A percentile compares a stretch with the other conserved stretches of the same genome.
These are phyloP conservation scores for Trichoderma lentiforme DNA, from an alignment of 2,329 filamentous ascomycete species.

Conservation along the genomic window DNA sequence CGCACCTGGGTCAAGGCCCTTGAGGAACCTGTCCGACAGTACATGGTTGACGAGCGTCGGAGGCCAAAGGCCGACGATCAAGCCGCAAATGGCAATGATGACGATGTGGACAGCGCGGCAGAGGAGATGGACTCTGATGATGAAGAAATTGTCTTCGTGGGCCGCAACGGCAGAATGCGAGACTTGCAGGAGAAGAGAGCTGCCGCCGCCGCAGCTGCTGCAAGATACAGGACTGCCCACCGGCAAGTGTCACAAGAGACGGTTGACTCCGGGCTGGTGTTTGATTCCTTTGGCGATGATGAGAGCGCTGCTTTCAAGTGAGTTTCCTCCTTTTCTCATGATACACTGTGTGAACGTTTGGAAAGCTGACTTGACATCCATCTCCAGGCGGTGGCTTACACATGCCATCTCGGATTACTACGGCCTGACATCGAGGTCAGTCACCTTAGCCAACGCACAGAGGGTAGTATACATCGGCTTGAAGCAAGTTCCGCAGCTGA, in stretches of 20 bases:
- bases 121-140: slow-evolving; percentile 54
- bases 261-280: slow-evolving; percentile 63
- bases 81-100: neutral
- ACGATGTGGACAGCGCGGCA: slow-evolving; percentile 29
- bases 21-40: slow-evolving; percentile 78
- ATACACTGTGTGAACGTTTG: neutral
- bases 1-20: slow-evolving; percentile 77
- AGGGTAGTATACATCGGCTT: slow-evolving; percentile 82
- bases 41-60: slow-evolving; percentile 55
- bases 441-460: slow-evolving; percentile 67
- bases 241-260: slow-evolving; percentile 58
- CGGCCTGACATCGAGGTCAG: slow-evolving; percentile 77
- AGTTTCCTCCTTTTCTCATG: slow-evolving; percentile 32
- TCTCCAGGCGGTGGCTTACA: slow-evolving; percentile 76
- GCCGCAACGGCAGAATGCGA: slow-evolving; percentile 60
- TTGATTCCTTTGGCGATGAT: slow-evolving; percentile 75
- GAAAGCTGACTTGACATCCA: neutral
- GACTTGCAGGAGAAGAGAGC: slow-evolving; percentile 38
- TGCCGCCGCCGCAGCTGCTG: slow-evolving; percentile 34
- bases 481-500: slow-evolving; percentile 42
- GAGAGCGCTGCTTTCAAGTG: slow-evolving; percentile 78
- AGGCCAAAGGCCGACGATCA: slow-evolving; percentile 4
- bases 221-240: slow-evolving; percentile 47
- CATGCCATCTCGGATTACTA: slow-evolving; percentile 93
- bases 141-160: slow-evolving; percentile 91